Evolutionary conservation across 495 filamentous ascomycete genomes (phyloP).

Genomic region (Endocarpon pusillum): DNA sequence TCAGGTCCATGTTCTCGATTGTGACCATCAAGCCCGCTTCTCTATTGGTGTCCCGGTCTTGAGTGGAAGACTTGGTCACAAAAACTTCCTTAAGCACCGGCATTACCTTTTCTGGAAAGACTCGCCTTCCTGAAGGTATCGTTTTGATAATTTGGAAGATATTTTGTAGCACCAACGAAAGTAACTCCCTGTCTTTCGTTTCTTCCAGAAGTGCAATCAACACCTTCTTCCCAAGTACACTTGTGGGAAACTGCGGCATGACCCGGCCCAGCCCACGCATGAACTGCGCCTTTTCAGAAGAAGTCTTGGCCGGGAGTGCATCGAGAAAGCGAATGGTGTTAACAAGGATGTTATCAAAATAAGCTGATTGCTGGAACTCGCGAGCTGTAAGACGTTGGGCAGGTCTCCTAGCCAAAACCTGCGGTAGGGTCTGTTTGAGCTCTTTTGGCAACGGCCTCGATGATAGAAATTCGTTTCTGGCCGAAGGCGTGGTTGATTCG

Average conservation of each 20-base stretch:
- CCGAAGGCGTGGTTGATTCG: conserved; percentile 56
- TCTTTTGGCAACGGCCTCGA: conserved; percentile 65
- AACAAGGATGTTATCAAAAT: conserved; percentile 92
- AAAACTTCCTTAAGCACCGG: conserved; percentile 76
- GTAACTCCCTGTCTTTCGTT: conserved; percentile 71
- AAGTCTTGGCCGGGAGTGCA: conserved; percentile 73
- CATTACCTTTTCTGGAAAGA: conserved; percentile 68
- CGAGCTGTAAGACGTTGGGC: conserved; percentile 73
- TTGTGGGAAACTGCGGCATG: conserved; percentile 74
- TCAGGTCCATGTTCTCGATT: conserved; percentile 59
- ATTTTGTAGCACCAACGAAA: conserved; percentile 73
- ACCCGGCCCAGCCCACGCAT: conserved; percentile 76
- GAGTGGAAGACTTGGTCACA: conserved; percentile 28
- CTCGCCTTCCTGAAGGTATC: conserved; percentile 55
- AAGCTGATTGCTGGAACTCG: conserved; percentile 85
- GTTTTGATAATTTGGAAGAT: conserved; percentile 71
- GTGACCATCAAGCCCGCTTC: conserved; percentile 85
- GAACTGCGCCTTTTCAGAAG: conserved; percentile 80
- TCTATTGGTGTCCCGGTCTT: conserved; percentile 62
- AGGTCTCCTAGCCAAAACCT: conserved; percentile 69
- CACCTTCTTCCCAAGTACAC: conserved; percentile 87
- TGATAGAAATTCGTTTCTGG: conserved; percentile 68
- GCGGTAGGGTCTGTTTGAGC: conserved; percentile 57
- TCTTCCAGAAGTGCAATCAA: conserved; percentile 80
- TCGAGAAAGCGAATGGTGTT: conserved; percentile 93